A percentile compares a stretch with the other conserved stretches of the same genome.
Conservation (phyloP, 768 basidiomycete genomes). For the Dendrothele bispora region DNA sequence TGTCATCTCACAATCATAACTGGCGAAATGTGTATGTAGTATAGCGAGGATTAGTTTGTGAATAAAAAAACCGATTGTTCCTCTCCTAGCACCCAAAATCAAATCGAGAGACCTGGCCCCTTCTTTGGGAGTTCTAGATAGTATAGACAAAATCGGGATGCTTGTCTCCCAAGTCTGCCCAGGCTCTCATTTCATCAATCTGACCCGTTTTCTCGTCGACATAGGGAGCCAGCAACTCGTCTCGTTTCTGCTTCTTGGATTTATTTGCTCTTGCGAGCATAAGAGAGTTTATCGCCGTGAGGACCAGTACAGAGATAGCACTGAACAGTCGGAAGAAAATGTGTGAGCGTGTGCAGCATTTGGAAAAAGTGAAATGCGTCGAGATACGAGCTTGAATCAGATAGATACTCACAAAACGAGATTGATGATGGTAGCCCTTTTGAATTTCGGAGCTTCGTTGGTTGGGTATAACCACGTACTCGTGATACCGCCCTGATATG, state of each 20-base stretch:
- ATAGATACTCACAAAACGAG: slow-evolving; percentile 33
- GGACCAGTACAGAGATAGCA: slow-evolving; percentile 23
- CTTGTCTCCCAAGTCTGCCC: slow-evolving; percentile 34
- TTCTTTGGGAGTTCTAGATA: too few species aligned
- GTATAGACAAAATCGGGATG: slow-evolving; percentile 38
- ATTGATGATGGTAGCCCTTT: slow-evolving; percentile 36
- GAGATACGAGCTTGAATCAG: too few species aligned
- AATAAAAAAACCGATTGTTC: too few species aligned
- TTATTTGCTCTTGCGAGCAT: slow-evolving; percentile 19
- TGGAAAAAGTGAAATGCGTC: background rate
- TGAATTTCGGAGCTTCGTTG: slow-evolving; percentile 35
- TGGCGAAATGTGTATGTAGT: too few species aligned
- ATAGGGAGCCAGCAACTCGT: slow-evolving; percentile 29
- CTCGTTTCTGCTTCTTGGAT: slow-evolving; percentile 29
- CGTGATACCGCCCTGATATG: slow-evolving; percentile 34
- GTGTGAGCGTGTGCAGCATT: background rate
- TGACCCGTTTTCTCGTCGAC: slow-evolving; percentile 23
- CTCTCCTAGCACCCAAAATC: too few species aligned
- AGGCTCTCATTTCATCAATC: slow-evolving; percentile 26
- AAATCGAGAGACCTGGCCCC: too few species aligned
- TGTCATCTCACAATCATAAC: too few species aligned
- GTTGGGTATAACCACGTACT: slow-evolving; percentile 42
- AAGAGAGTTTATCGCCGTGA: slow-evolving; percentile 22
- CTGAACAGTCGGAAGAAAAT: slow-evolving; percentile 14
- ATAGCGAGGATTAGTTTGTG: too few species aligned